Conservation (phyloP, 805 yeast species). For the Candida ovalis region DNA sequence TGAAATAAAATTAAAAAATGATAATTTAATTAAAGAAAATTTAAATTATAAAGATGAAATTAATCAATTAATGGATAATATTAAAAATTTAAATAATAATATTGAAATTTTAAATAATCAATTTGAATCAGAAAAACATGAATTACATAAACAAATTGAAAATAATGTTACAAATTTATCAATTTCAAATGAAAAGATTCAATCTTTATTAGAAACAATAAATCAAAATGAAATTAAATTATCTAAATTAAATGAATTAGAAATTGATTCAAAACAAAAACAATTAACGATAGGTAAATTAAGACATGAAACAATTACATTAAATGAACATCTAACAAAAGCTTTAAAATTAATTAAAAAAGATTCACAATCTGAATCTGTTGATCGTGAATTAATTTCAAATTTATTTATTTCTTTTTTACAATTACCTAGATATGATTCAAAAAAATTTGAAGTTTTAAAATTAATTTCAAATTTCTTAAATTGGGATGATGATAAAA, state of each 20-base stretch:
- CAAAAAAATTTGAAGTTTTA: conserved; percentile 90
- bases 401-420: conserved; percentile 83
- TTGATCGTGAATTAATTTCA: conserved; percentile 85
- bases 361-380: conserved; percentile 68
- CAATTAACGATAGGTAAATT: conserved; percentile 82
- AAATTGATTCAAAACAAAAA: conserved; percentile 60
- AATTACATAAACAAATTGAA: conserved; percentile 21
- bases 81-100: conserved; percentile 10
- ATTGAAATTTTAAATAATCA: conserved; percentile 7
- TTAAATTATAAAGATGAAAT: conserved; percentile 25
- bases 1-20: conserved; percentile 28
- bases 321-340: conserved; percentile 94
- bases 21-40: conserved; percentile 23
- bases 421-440: conserved; percentile 85
- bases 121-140: conserved; percentile 24
- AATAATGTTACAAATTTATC: conserved; percentile 16
- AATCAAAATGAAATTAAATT: conserved; percentile 20
- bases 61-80: conserved; percentile 20
- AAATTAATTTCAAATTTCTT: conserved; percentile 77
- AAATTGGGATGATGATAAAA: conserved; percentile 84
- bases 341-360: conserved; percentile 81
- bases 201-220: conserved; percentile 6
- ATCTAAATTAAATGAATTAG: conserved; percentile 35
- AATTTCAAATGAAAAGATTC: conserved; percentile 20
- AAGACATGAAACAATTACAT: conserved; percentile 88